phyloP scores from a whole-genome alignment of 768 basidiomycete genomes.

The Melanogaster broomeanus region DNA sequence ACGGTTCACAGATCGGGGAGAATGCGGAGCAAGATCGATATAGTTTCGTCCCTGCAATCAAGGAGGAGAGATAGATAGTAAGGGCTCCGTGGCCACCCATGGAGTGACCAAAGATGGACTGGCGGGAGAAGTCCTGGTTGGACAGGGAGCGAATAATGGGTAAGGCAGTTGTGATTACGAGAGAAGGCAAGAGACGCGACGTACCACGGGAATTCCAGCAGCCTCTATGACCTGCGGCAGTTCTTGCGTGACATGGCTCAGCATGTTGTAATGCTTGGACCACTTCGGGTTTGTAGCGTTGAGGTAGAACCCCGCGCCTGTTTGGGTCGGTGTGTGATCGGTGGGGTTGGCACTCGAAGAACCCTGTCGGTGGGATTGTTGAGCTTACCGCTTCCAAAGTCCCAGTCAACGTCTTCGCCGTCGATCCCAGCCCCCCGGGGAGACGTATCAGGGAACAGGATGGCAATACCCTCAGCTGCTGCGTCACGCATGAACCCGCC shows the following conservation, averaged over 20 bases:
- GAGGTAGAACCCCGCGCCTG: conserved; percentile 91
- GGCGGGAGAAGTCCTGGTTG: conserved; percentile 72
- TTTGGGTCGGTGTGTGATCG: conserved; percentile 2
- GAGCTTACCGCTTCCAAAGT: conserved; percentile 78
- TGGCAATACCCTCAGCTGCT: conserved; percentile 80
- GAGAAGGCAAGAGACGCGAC: conserved; percentile 25
- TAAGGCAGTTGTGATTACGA: neutral
- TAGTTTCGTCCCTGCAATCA: conserved; percentile 49
- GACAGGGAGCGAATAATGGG: neutral
- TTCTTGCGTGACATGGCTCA: conserved; percentile 80
- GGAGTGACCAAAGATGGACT: conserved; percentile 93
- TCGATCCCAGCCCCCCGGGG: conserved; percentile 88
- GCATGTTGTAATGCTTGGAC: conserved; percentile 84
- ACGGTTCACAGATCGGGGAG: conserved; percentile 83
- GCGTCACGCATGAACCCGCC: conserved; percentile 90
- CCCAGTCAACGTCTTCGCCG: conserved; percentile 82
- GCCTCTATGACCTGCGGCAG: conserved; percentile 77
- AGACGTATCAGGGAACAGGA: conserved; percentile 92
- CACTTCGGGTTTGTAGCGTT: conserved; percentile 82
- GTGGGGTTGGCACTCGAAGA: neutral
- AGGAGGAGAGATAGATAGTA: conserved; percentile 80
- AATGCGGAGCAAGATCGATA: conserved; percentile 92
- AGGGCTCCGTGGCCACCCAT: conserved; percentile 99
- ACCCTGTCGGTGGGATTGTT: neutral
- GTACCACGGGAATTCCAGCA: conserved; percentile 75